Percentiles rank a stretch among this genome's conserved stretches.
Conservation (phyloP, 257 asterid genomes). For the Paraleonurus japonicus region DNA sequence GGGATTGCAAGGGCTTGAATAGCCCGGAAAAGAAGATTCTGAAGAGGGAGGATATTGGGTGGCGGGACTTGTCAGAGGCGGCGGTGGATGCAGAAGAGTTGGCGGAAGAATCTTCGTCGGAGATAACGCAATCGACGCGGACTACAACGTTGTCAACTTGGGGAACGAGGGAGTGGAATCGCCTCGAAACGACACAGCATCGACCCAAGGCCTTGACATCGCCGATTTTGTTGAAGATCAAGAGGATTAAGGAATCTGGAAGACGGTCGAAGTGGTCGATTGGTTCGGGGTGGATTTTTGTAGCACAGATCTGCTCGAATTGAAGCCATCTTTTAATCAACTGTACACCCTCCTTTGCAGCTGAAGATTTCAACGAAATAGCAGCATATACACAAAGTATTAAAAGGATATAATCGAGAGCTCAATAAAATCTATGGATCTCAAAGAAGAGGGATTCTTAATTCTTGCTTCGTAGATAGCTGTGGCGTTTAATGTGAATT, state of each 20-base stretch:
- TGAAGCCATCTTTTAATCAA: constrained; percentile 39
- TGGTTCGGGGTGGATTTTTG: constrained; percentile 47
- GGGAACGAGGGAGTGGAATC: constrained; percentile 74
- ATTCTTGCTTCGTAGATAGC: background rate
- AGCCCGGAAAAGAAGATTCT: constrained; percentile 56
- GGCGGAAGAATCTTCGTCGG: constrained; percentile 68
- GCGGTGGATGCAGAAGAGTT: constrained; percentile 32
- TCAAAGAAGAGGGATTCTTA: background rate
- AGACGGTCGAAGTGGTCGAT: constrained; percentile 72
- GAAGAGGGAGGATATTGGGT: constrained; percentile 60
- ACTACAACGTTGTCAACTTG: constrained; percentile 84
- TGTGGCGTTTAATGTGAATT: background rate
- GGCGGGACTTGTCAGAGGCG: constrained; percentile 52
- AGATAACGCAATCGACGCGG: constrained; percentile 93
- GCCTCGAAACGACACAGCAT: constrained; percentile 71
- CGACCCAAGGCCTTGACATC: constrained; percentile 88
- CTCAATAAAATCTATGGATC: constrained; percentile 7
- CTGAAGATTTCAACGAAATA: background rate
- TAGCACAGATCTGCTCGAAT: constrained; percentile 55
- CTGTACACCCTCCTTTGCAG: background rate
- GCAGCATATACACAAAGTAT: background rate
- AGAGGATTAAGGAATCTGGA: constrained; percentile 68
- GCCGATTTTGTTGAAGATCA: constrained; percentile 82
- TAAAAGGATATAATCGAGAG: background rate
- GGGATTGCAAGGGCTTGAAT: constrained; percentile 68